Percentiles rank a stretch among this genome's conserved stretches.
These are phyloP conservation scores for Casuarina equisetifolia DNA, from an alignment of 306 rosid species.

Conservation along the genomic window DNA sequence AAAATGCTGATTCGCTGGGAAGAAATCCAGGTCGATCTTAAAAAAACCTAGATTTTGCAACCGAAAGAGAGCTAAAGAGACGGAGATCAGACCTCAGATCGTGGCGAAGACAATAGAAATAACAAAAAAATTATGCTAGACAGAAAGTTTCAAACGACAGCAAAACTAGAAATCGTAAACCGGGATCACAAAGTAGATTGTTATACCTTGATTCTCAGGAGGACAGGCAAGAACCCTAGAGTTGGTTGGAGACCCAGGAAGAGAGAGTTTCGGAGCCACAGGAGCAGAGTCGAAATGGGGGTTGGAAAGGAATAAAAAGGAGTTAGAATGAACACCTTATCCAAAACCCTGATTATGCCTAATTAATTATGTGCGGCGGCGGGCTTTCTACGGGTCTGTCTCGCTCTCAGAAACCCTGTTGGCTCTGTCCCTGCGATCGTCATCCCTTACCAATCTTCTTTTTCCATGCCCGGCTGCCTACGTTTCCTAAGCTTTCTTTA, in stretches of 20 bases:
- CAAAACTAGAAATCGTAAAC: neutral
- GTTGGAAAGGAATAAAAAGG: neutral
- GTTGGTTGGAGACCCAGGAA: conserved; percentile 2
- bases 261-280: neutral
- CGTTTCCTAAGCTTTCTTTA: no score
- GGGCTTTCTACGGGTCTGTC: neutral
- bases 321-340: neutral
- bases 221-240: conserved; percentile 29
- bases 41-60: neutral
- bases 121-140: neutral
- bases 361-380: neutral
- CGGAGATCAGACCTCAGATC: conserved; percentile 30
- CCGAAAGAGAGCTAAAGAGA: neutral
- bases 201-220: conserved; percentile 22
- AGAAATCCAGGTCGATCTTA: neutral
- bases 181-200: neutral
- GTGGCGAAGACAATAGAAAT: neutral
- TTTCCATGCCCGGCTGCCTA: no score
- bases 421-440: no score
- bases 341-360: neutral
- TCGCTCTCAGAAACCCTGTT: no score
- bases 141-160: neutral
- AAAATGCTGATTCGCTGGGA: neutral
- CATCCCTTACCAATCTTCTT: no score
- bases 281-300: neutral